Base-by-base conservation (phyloP, 2,329 filamentous ascomycete species). In the Daldinia eschscholtzii region DNA sequence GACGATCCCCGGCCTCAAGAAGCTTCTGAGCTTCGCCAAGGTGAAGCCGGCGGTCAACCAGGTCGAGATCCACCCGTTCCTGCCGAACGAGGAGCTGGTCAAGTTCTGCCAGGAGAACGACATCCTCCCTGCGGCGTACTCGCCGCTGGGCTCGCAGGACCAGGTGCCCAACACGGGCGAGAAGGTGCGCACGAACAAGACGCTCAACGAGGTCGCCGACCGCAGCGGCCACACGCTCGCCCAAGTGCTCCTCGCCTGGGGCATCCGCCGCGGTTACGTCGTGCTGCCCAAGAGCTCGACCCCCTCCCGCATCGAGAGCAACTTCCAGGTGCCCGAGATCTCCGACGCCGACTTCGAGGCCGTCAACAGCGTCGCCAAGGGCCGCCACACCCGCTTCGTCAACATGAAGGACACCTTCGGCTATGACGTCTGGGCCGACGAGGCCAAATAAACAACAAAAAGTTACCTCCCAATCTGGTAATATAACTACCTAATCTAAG, bases 371-470 rank as follows among this genome's bases (percentile, higher is more conserved):
- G 90, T 93, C 6, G 89, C 90, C 0, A 84, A 87, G 77, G 88
- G 88, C 39, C 85, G 91, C 58, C 88, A 92, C 79, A 87, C 86
- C 28, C 87, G 91, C 41, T 93, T 93, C 76, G 91, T 93, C 66
- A 93, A 93, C 82, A 93, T 93, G 91, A 93, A 92, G 85, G 91
- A 92, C 72, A 92, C 89, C 0, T 93, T 93, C 79, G 91, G 91
- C 6, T 92, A 91, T 77, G 84, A 93, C 74, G 86, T 93, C 57
- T 91, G 88, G 89, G 84, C 88, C 0, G 86, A 89, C 75, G 88
- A 90, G 82, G 64, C 66, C 20, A 72, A 70, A 53, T 28, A 72
- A 56, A 58, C 59, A 26, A n/a, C n/a, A n/a, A n/a, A n/a, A n/a
- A 73, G 72, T 53, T 61, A 71, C 20, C 20, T 23, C 33, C 68